phyloP scores from a whole-genome alignment of 139 green algal genomes.

The Chlorella sorokiniana region DNA sequence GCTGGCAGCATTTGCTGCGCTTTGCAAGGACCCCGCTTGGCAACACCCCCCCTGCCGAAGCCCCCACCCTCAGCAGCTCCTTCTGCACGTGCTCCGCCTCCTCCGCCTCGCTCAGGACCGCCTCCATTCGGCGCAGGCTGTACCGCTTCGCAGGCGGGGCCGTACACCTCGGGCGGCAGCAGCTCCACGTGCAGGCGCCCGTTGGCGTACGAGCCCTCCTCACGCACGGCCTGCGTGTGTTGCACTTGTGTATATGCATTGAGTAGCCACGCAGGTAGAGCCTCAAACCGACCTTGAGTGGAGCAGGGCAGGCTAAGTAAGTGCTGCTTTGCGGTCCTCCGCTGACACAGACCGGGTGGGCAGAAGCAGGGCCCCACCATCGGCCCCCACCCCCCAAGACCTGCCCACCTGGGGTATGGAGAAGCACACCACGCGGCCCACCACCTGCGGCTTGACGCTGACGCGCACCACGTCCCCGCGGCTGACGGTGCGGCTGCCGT shows the following conservation, averaged over 20 bases:
- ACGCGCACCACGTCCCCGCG: constrained; percentile 66
- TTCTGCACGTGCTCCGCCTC: constrained; percentile 43
- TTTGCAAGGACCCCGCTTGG: neutral
- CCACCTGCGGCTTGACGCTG: constrained; percentile 54
- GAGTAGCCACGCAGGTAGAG: neutral
- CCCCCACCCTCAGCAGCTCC: constrained; percentile 63
- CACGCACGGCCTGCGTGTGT: constrained; percentile 35
- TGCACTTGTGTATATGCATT: neutral
- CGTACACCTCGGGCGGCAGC: constrained; percentile 65
- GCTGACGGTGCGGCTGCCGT: constrained; percentile 44
- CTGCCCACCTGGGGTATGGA: constrained; percentile 50
- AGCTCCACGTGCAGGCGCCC: constrained; percentile 59
- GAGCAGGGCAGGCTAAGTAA: neutral
- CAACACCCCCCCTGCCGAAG: neutral
- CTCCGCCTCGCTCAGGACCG: constrained; percentile 46
- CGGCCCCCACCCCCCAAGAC: too few relatives aligned
- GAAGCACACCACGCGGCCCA: constrained; percentile 68
- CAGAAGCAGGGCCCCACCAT: too few relatives aligned
- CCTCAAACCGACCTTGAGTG: neutral
- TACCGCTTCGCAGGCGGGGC: constrained; percentile 43
- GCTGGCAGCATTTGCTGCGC: neutral
- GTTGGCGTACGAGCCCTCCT: constrained; percentile 56
- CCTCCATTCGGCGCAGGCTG: constrained; percentile 63
- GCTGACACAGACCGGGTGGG: neutral
- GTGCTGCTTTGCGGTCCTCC: too few relatives aligned